phyloP scores from a whole-genome alignment of 306 rosid species.

The Adenanthera pavonina region DNA sequence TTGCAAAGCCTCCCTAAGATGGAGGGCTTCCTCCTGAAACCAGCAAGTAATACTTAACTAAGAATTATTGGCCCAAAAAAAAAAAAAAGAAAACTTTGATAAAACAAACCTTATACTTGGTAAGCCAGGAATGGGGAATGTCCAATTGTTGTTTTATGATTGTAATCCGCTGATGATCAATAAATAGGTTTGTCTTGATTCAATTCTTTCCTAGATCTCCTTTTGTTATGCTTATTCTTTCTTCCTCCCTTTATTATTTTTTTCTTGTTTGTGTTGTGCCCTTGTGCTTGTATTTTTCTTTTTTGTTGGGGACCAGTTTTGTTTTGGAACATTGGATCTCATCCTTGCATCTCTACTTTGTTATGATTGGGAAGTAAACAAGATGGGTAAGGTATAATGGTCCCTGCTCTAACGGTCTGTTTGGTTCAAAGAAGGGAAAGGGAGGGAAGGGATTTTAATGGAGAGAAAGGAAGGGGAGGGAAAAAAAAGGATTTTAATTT shows the following conservation, averaged over 20 bases:
- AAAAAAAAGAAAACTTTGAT: neutral
- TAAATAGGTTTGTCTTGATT: neutral
- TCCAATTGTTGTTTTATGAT: constrained; percentile 10
- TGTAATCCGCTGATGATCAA: neutral
- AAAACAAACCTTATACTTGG: neutral
- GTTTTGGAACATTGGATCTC: neutral
- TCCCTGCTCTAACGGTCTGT: no score
- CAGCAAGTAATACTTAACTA: neutral
- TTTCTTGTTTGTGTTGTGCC: neutral
- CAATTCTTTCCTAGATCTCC: neutral
- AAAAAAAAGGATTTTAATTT: no score
- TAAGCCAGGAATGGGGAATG: constrained; percentile 1
- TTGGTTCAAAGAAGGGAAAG: no score
- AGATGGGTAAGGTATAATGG: neutral
- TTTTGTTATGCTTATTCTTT: neutral
- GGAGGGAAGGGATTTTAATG: no score
- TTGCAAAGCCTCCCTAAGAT: neutral
- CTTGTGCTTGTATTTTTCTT: no score
- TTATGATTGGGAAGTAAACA: neutral
- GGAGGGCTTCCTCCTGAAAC: neutral
- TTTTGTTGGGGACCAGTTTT: no score
- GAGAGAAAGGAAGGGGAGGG: no score
- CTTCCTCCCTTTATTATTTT: neutral
- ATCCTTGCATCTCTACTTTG: neutral
- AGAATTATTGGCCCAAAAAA: neutral